Base-by-base conservation (phyloP, 768 basidiomycete species). In the Suillus alpinus region DNA sequence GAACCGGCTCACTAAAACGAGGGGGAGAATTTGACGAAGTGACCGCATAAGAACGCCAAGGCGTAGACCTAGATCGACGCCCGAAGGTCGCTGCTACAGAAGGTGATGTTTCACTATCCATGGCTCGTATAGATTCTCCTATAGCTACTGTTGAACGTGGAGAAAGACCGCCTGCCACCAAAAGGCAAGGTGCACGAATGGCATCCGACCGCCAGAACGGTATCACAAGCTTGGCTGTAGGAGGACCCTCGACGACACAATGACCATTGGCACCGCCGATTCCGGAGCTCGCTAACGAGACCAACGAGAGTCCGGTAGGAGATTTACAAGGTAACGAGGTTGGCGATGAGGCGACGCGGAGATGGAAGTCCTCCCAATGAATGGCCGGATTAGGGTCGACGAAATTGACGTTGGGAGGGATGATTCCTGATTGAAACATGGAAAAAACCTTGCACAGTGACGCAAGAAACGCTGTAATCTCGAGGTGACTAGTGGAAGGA, bases 231-330 rank as follows among this genome's bases (percentile, higher is more conserved):
- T 44, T 43, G 59, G 57, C 29, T n/a, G 40, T 23, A n/a, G 40
- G 43, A 8, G 76, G 72, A 13, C 68, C 69, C 64, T 80, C 74
- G 7, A 80, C 49, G 29, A 81, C 71, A n/a, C 67, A 71, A 58
- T 81, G 79, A 0, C 76, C 80, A 58, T 79, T 80, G 2, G 74
- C 72, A 8, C 80, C 80, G 29, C 79, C 78, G 46, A 81, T 80
- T 1, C 80, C 80, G 26, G 75, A 79, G 59, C 78, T 76, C 1
- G 75, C 69, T 56, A 81, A 73, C 0, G 80, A 76, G 20, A 79
- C 72, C 29, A 80, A 66, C 16, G 73, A 67, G 4, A 23, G 52
- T 13, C 78, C 69, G 0, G 71, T 64, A 40, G 40, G 4, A 12
- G 56, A 39, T 9, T 41, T 40, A 23, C 37, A 23, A 4, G 20